A percentile compares a stretch with the other conserved stretches of the same genome.
Conservation (phyloP, 2,329 filamentous ascomycete genomes). For the Penicillium sp. region DNA sequence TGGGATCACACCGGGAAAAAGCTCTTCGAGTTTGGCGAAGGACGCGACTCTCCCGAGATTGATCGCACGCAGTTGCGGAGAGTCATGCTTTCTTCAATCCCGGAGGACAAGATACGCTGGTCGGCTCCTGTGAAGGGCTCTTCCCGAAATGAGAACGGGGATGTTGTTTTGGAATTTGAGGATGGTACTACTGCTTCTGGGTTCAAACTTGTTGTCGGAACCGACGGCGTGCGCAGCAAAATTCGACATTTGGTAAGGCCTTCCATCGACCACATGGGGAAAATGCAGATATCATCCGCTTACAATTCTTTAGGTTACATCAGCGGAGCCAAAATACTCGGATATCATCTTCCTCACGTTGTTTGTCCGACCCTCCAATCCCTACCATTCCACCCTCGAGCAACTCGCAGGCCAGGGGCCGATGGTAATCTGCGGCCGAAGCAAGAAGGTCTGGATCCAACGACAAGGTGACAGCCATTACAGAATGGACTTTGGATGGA, state of each 20-base stretch:
- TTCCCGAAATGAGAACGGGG: background rate
- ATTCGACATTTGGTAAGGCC: constrained; percentile 23
- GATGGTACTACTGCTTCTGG: constrained; percentile 29
- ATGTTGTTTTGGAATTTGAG: constrained; percentile 24
- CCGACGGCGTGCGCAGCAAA: constrained; percentile 47
- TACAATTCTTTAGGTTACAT: constrained; percentile 24
- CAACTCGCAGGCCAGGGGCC: constrained; percentile 20
- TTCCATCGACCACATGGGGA: too few relatives aligned
- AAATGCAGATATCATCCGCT: too few relatives aligned
- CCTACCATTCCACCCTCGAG: constrained; percentile 21
- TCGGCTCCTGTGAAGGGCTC: constrained; percentile 9
- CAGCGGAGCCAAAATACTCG: constrained; percentile 30
- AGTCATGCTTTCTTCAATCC: constrained; percentile 33
- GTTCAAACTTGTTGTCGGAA: constrained; percentile 46
- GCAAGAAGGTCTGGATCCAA: constrained; percentile 17
- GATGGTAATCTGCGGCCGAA: constrained; percentile 15
- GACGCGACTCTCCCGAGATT: constrained; percentile 36
- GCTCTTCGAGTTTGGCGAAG: constrained; percentile 15
- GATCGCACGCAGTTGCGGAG: constrained; percentile 34
- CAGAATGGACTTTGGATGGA: constrained; percentile 10
- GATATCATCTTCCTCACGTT: constrained; percentile 31
- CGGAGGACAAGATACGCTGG: constrained; percentile 32
- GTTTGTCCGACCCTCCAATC: too few relatives aligned
- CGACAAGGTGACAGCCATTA: constrained; percentile 20
- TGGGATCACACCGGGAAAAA: background rate